These are phyloP conservation scores for Psophocarpus tetragonolobus DNA, from an alignment of 306 rosid species.

Conservation along the genomic window DNA sequence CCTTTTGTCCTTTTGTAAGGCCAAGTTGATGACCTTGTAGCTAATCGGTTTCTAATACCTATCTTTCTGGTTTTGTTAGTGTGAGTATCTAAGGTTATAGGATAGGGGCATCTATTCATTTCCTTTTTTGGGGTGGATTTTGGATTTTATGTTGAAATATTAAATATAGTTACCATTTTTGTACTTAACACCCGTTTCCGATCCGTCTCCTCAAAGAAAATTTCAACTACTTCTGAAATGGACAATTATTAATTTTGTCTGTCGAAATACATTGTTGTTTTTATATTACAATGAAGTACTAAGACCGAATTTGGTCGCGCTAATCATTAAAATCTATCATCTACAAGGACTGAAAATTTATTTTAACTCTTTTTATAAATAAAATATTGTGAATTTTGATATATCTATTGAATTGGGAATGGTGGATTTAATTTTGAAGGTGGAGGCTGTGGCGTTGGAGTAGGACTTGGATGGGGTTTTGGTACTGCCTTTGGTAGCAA, in stretches of 20 bases:
- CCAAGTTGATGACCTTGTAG: background rate
- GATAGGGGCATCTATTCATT: too few relatives aligned
- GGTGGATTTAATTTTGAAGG: constrained; percentile 53
- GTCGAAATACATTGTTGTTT: background rate
- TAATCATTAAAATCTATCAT: background rate
- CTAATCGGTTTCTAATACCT: background rate
- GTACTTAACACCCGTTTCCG: background rate
- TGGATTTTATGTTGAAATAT: background rate
- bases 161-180: background rate
- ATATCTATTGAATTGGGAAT: background rate
- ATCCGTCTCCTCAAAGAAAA: background rate
- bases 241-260: background rate
- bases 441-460: constrained; percentile 98
- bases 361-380: background rate
- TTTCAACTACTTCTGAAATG: background rate
- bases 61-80: background rate
- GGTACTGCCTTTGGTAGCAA: constrained; percentile 89
- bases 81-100: background rate
- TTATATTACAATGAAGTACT: background rate
- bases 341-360: background rate
- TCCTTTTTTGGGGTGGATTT: too few relatives aligned
- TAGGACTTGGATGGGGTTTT: constrained; percentile 99
- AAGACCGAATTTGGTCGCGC: too few relatives aligned
- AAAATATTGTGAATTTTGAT: background rate
- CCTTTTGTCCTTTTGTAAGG: too few relatives aligned